phyloP scores from a whole-genome alignment of 305 asterid species.

The Stenogyne calaminthoides region DNA sequence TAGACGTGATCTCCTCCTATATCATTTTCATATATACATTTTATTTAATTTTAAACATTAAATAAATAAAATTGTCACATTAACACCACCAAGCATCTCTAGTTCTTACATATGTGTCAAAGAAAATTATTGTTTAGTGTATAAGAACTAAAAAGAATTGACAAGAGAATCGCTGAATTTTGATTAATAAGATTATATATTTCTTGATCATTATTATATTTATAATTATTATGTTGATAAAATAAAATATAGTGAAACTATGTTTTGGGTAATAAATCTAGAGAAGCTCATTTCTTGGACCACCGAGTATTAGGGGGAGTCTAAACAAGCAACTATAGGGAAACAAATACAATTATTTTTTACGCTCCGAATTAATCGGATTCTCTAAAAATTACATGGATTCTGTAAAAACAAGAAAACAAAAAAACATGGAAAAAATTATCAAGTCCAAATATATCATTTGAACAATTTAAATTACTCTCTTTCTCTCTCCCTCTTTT shows the following conservation, averaged over 20 bases:
- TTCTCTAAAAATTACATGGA: slow-evolving; percentile 7
- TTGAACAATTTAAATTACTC: neutral
- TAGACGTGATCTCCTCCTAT: too few relatives aligned
- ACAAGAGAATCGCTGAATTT: neutral
- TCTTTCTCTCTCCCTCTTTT: neutral
- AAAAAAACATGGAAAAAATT: neutral
- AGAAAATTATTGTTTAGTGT: too few relatives aligned
- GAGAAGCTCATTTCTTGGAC: slow-evolving; percentile 42
- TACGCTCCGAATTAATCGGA: neutral
- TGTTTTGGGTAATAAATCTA: slow-evolving; percentile 25
- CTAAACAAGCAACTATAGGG: slow-evolving; percentile 1
- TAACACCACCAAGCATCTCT: too few relatives aligned
- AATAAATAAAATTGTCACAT: too few relatives aligned
- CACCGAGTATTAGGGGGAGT: slow-evolving; percentile 52
- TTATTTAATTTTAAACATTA: too few relatives aligned
- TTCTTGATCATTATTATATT: neutral
- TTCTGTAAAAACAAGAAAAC: neutral
- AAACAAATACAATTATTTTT: neutral
- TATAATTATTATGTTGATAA: neutral
- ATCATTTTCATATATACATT: too few relatives aligned
- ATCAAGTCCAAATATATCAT: neutral
- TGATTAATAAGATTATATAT: neutral
- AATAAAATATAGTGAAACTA: neutral
- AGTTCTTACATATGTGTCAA: too few relatives aligned
- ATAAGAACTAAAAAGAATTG: neutral